Percentiles rank a stretch among this genome's conserved stretches.
These are phyloP conservation scores for Huntiella moniliformis DNA, from an alignment of 2,329 filamentous ascomycete species.

Conservation along the genomic window DNA sequence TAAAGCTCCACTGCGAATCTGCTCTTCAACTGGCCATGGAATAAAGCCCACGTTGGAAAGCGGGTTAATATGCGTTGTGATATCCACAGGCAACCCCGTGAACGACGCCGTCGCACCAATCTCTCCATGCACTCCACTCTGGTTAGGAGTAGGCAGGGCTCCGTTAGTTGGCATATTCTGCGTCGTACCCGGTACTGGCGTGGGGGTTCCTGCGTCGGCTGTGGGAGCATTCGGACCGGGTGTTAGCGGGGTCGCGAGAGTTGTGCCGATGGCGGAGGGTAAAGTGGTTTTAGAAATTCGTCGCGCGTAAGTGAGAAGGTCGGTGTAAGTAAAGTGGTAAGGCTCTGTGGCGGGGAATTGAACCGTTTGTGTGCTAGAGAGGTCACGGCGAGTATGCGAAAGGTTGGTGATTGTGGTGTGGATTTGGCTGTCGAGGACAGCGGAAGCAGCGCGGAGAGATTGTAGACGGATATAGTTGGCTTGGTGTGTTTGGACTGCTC, in stretches of 20 bases:
- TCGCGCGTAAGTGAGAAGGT: conserved; percentile 59
- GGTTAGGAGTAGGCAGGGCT: conserved; percentile 12
- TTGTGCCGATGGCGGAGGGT: conserved; percentile 30
- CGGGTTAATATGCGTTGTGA: conserved; percentile 35
- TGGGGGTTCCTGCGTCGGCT: conserved; percentile 17
- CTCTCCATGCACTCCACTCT: conserved; percentile 15
- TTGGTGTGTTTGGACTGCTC: conserved; percentile 54
- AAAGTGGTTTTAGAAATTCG: conserved; percentile 66
- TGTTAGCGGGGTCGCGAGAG: conserved; percentile 16
- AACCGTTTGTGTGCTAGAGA: conserved; percentile 43
- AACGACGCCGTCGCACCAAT: conserved; percentile 14
- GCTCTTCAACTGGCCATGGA: conserved; percentile 57
- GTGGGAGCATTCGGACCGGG: conserved; percentile 15
- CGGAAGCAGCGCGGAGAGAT: conserved; percentile 45
- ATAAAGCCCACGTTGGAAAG: conserved; percentile 42
- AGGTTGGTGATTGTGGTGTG: conserved; percentile 51
- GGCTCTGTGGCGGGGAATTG: conserved; percentile 31
- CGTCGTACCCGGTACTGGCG: conserved; percentile 12
- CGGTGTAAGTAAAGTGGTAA: conserved; percentile 45
- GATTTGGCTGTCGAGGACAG: conserved; percentile 51
- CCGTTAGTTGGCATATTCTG: background rate
- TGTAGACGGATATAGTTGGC: conserved; percentile 52
- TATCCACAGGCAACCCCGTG: conserved; percentile 29
- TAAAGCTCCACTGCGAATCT: conserved; percentile 50
- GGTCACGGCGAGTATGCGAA: conserved; percentile 53